These are phyloP conservation scores for Favolaschia claudopus DNA, from an alignment of 768 basidiomycete genomes.

Conservation along the genomic window DNA sequence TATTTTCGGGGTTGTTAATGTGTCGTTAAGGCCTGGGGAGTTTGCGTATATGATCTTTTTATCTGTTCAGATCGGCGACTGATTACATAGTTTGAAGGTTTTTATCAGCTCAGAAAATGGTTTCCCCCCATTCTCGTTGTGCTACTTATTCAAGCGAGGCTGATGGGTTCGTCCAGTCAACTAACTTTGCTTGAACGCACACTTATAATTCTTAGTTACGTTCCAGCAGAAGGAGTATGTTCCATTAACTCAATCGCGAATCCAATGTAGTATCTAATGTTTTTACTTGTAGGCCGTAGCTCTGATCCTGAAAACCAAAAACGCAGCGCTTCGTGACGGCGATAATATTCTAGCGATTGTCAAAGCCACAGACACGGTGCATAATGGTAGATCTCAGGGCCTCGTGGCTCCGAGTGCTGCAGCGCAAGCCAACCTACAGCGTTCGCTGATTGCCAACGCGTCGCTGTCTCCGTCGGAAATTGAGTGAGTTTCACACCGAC, in stretches of 20 bases:
- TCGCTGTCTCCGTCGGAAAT: conserved; percentile 38
- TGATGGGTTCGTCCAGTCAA: conserved; percentile 36
- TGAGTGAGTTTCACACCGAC: conserved; percentile 36
- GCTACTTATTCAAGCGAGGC: conserved; percentile 43
- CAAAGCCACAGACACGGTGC: conserved; percentile 39
- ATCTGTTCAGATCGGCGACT: too few relatives aligned
- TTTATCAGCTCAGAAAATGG: conserved; percentile 43
- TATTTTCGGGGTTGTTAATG: background rate
- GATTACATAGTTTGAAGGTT: too few relatives aligned
- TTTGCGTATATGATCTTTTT: conserved; percentile 29
- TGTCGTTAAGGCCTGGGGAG: conserved; percentile 36
- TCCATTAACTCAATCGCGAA: background rate
- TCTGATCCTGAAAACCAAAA: conserved; percentile 42
- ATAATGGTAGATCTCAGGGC: conserved; percentile 46
- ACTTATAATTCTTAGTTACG: conserved; percentile 35
- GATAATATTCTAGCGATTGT: conserved; percentile 43
- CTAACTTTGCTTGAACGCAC: background rate
- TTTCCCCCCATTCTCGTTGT: conserved; percentile 41
- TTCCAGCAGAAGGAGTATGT: conserved; percentile 42
- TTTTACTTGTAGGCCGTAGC: conserved; percentile 36
- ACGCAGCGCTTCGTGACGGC: conserved; percentile 42
- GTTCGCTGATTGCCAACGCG: conserved; percentile 37
- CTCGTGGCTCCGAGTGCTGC: conserved; percentile 43
- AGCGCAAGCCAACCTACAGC: conserved; percentile 42
- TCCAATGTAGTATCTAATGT: background rate